These are phyloP conservation scores for Triangularia setosa DNA, from an alignment of 2,329 filamentous ascomycete genomes.

Conservation along the genomic window DNA sequence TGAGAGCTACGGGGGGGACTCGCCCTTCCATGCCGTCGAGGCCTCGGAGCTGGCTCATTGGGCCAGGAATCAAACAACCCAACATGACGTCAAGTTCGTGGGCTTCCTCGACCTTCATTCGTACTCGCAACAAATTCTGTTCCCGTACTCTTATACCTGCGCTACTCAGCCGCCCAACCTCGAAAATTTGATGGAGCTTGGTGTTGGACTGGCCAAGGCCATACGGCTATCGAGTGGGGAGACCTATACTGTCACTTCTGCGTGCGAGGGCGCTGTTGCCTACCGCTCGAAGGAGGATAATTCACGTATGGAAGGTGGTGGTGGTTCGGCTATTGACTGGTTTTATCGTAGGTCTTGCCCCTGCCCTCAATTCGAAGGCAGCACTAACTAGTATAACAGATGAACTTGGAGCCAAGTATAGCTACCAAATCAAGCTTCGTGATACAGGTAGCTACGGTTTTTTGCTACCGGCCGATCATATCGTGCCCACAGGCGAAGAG, in stretches of 20 bases:
- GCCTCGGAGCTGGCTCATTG: constrained; percentile 71
- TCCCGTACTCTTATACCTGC: constrained; percentile 88
- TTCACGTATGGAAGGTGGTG: constrained; percentile 61
- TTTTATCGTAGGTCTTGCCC: too few relatives aligned
- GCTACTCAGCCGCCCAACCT: constrained; percentile 71
- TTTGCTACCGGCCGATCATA: constrained; percentile 78
- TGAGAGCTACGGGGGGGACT: constrained; percentile 80
- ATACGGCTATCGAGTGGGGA: constrained; percentile 78
- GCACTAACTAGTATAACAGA: too few relatives aligned
- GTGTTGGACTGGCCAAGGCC: constrained; percentile 80
- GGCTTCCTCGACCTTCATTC: constrained; percentile 88
- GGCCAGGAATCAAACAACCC: constrained; percentile 70
- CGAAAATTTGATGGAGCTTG: constrained; percentile 89
- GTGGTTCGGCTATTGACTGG: constrained; percentile 88
- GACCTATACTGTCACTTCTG: constrained; percentile 72
- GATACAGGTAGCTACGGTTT: constrained; percentile 96
- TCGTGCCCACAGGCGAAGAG: constrained; percentile 85
- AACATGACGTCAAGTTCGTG: constrained; percentile 70
- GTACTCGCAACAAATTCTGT: constrained; percentile 92
- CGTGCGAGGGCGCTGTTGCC: constrained; percentile 74
- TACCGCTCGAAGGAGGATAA: constrained; percentile 26
- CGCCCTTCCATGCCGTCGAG: constrained; percentile 80
- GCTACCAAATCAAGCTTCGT: constrained; percentile 90
- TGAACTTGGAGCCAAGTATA: constrained; percentile 73
- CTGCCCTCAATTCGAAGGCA: too few relatives aligned